Base-by-base conservation (phyloP, 2,329 filamentous ascomycete genomes). In the Erysiphe pulchra region DNA sequence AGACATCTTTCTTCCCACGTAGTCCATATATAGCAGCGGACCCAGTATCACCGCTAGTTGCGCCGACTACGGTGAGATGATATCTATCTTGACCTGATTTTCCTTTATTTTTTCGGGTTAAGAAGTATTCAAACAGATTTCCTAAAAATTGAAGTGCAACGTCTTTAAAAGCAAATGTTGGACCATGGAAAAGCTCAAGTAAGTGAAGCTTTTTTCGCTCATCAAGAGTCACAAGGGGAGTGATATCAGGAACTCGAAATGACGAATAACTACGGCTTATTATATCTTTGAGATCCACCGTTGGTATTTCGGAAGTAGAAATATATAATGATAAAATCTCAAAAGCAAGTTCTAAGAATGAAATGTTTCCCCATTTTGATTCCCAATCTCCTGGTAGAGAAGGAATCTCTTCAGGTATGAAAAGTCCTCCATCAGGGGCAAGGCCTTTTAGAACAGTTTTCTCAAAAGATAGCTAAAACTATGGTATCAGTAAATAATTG, bases 21-120 rank as follows among this genome's bases (percentile, higher is more conserved):
- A 98, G 69, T 47, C 90, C 90, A 58, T 95, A 94, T 54, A 98
- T 95, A 52, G 90, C 90, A 11, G 87, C 87, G 28, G 84, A 93
- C 20, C 87, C 87, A 28, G 87, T 95, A 59, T 85, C 83, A 51
- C 84, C 84, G 55, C 77, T 84, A 14, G 84, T 92, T 30, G 83
- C 84, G 17, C 83, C 85, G 47, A 93, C 75, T 3, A 92, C 82
- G 0, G 83, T 86, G 52, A 93, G 65, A 56, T 90, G 82, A 58
- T 90, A 78, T 60, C 56, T 62, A 63, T 67, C 66, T 54, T 60
- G 61, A 9, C 75, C 75, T 28, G 67, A 65, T 65, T 80, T 83
- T 52, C 71, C 73, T 58, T 72, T 57, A 53, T 90, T 90, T 60
- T 73, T 75, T 53, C 81, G 67, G 5, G 77, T 70, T 12, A 90